A percentile compares a stretch with the other conserved stretches of the same genome.
Evolutionary conservation across 768 basidiomycete species (phyloP).

Genomic region (Gelatoporia subvermispora): DNA sequence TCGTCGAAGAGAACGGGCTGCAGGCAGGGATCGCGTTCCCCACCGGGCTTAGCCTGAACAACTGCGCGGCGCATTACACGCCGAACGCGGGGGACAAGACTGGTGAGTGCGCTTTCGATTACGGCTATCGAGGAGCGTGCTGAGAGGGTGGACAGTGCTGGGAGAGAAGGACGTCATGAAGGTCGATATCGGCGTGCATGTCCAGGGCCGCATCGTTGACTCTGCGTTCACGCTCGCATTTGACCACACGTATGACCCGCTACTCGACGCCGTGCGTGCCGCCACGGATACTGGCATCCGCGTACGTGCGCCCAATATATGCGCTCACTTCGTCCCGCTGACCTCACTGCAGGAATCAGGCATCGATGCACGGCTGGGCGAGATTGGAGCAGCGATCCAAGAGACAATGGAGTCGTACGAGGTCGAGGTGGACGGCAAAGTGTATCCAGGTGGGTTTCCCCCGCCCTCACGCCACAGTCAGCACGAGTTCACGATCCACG

Average conservation of each 20-base stretch:
- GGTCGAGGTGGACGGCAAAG: conserved; percentile 85
- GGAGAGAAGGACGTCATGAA: conserved; percentile 85
- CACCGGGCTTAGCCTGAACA: conserved; percentile 88
- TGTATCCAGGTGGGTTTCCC: conserved; percentile 58
- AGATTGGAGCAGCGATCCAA: conserved; percentile 87
- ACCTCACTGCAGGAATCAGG: conserved; percentile 72
- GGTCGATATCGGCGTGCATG: conserved; percentile 96
- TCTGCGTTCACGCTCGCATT: conserved; percentile 93
- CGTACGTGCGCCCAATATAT: conserved; percentile 36
- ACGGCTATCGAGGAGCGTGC: too few relatives aligned
- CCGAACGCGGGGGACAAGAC: conserved; percentile 90
- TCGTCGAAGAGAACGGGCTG: conserved; percentile 88
- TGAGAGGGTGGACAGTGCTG: conserved; percentile 49
- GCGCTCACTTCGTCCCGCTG: neutral
- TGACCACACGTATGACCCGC: conserved; percentile 84
- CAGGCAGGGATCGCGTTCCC: conserved; percentile 92
- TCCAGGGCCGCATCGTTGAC: conserved; percentile 91
- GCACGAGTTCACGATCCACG: conserved; percentile 5
- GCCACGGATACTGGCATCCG: conserved; percentile 90
- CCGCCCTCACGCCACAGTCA: neutral
- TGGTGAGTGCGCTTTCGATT: conserved; percentile 44
- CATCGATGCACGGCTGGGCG: conserved; percentile 91
- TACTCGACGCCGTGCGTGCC: conserved; percentile 88
- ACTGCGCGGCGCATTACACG: conserved; percentile 95
- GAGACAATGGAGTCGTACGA: conserved; percentile 99